Conservation (phyloP, 805 yeast species). For the Clavispora asparagi region DNA sequence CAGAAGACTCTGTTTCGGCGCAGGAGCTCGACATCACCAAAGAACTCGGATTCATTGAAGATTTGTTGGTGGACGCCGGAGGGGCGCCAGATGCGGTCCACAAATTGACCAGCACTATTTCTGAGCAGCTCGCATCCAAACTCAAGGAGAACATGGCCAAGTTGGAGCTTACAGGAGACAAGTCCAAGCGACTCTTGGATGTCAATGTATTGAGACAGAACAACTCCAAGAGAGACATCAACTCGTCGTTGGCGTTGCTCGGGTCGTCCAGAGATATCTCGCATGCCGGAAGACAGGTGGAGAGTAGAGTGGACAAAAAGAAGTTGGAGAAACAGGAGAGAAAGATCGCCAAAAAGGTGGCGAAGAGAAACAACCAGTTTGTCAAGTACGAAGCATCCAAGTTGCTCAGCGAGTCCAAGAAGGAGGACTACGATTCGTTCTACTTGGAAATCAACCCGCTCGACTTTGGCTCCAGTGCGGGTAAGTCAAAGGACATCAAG, state of each 20-base stretch:
- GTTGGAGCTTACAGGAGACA: slow-evolving; percentile 75
- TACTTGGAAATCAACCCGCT: slow-evolving; percentile 93
- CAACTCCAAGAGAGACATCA: slow-evolving; percentile 63
- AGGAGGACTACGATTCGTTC: slow-evolving; percentile 87
- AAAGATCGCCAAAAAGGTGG: slow-evolving; percentile 95
- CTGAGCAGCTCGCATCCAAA: slow-evolving; percentile 47
- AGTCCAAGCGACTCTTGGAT: slow-evolving; percentile 80
- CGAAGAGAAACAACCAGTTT: slow-evolving; percentile 78
- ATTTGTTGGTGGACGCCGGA: slow-evolving; percentile 75
- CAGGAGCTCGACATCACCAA: slow-evolving; percentile 60
- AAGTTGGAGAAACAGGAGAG: slow-evolving; percentile 96
- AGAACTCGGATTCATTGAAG: slow-evolving; percentile 66
- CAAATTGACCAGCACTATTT: slow-evolving; percentile 40
- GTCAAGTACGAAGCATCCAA: slow-evolving; percentile 94
- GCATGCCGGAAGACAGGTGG: slow-evolving; percentile 86
- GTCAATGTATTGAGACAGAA: slow-evolving; percentile 58
- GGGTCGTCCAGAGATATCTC: slow-evolving; percentile 83
- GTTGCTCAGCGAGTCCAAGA: slow-evolving; percentile 58
- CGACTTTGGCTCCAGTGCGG: slow-evolving; percentile 77
- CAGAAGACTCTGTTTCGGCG: slow-evolving; percentile 78
- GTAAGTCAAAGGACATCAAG: slow-evolving; percentile 95
- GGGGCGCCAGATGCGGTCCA: slow-evolving; percentile 58
- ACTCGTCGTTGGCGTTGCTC: slow-evolving; percentile 68
- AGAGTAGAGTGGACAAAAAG: slow-evolving; percentile 92
- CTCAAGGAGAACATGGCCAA: slow-evolving; percentile 65